phyloP scores from a whole-genome alignment of 1,284 basidiomycete species.

The Vanrija humicola region DNA sequence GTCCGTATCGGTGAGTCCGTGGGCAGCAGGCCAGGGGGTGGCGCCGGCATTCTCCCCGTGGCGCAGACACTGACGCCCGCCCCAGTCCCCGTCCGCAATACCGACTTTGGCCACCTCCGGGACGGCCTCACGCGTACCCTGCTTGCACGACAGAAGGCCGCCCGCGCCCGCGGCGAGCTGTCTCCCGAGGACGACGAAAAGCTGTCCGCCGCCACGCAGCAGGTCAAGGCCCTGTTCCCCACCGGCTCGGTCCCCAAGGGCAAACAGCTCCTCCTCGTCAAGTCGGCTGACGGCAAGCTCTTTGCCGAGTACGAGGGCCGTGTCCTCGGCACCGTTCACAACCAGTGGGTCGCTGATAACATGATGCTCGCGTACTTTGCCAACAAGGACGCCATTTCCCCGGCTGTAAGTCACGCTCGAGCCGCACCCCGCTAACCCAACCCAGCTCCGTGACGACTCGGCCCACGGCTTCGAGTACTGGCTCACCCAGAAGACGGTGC shows the following conservation, averaged over 20 bases:
- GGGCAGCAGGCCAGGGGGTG: slow-evolving; percentile 1
- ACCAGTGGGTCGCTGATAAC: slow-evolving; percentile 46
- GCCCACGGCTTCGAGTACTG: slow-evolving; percentile 24
- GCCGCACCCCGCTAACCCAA: too few species aligned
- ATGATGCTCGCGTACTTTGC: slow-evolving; percentile 51
- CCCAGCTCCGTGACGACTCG: slow-evolving; percentile 37
- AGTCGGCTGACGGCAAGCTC: slow-evolving; percentile 22
- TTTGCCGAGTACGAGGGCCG: slow-evolving; percentile 33
- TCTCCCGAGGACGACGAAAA: slow-evolving; percentile 37
- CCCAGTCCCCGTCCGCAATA: slow-evolving; percentile 53
- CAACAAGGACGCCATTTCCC: slow-evolving; percentile 45
- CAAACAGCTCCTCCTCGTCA: slow-evolving; percentile 47
- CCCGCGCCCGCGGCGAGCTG: slow-evolving; percentile 27
- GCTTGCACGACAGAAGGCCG: slow-evolving; percentile 50
- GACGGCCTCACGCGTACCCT: slow-evolving; percentile 55
- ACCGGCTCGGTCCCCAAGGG: slow-evolving; percentile 51
- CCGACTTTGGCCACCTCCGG: slow-evolving; percentile 55
- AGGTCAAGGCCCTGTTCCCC: slow-evolving; percentile 52
- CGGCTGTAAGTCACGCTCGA: neutral
- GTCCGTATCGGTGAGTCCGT: slow-evolving; percentile 42
- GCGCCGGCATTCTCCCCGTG: neutral
- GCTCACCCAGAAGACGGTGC: neutral
- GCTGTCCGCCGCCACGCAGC: slow-evolving; percentile 40
- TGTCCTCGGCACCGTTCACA: slow-evolving; percentile 42
- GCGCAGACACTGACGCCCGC: neutral